Evolutionary conservation across 495 filamentous ascomycete species (phyloP), one percentile per base, ranked within the genome.

Genomic region (Annulohypoxylon nitens): DNA sequence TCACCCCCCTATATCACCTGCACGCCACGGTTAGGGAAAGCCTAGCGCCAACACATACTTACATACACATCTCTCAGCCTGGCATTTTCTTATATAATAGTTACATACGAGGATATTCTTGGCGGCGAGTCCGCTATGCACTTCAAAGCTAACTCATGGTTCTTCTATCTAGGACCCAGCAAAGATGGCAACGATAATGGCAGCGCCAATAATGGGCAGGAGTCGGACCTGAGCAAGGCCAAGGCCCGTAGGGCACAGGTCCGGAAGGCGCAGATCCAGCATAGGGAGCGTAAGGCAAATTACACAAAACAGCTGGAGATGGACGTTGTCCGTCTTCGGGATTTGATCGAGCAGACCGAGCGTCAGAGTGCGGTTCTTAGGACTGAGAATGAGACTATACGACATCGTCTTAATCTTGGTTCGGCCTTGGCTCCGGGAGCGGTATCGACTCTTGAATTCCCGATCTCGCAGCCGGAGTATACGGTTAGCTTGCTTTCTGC

Each of bases 231-330:
- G 2, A 39, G 30, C 26, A 83, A 82, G 62, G 75, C 82, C 45
- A 78, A 83, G 67, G 71, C 78, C 10, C 78, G 85, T 4, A 78
- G 86, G 6, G 80, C 80, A 6, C 86, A 88, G 55, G 86, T 88
- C 54, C 75, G 84, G 23, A 84, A 81, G 62, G 85, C 86, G 2
- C 86, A 88, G 75, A 82, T 81, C 50, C 82, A 85, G 69, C 86
- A 88, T 67, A 83, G 85, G 4, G 83, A 86, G 70, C 81, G 84
- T 33, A 87, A 88, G 71, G 82, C 81, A 23, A 84, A 86, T 76
- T 84, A 86, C 74, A 79, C 85, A 64, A 83, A 83, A 67, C 72
- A 83, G 73, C 81, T 87, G 36, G 86, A 88, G 80, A 75, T 78
- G 70, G 85, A 87, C 59, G 72, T 85, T 1, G 78, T 78, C 16